Percentiles rank a stretch among this genome's conserved stretches.
Evolutionary conservation across 163 green algal genomes (phyloP).

Genomic region (Chloromonas sp.): DNA sequence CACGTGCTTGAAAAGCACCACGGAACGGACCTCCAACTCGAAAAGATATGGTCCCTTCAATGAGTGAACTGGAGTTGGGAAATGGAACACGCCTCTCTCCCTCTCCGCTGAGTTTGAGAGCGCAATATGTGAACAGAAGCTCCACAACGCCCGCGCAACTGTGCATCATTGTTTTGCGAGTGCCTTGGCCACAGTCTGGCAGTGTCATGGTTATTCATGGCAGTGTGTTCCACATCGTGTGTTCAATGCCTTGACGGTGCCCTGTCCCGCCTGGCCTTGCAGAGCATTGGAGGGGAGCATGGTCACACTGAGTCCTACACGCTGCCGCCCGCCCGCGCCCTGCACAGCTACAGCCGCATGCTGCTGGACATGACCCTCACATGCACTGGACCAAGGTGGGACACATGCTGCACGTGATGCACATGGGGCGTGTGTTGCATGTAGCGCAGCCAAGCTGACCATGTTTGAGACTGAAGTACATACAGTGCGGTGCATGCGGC

Average conservation of each 20-base stretch:
- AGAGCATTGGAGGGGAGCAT: not conserved
- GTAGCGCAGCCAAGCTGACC: not conserved
- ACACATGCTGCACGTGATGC: not conserved
- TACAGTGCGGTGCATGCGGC: too few species aligned
- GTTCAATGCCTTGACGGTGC: not conserved
- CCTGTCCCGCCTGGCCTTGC: not conserved
- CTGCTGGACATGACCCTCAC: not conserved
- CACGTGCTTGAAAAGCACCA: not conserved
- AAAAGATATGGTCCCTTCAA: too few species aligned
- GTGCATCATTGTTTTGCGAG: too few species aligned
- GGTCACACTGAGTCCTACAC: not conserved
- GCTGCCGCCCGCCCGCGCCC: not conserved
- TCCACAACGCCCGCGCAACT: too few species aligned
- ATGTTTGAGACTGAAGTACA: not conserved
- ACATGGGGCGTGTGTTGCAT: not conserved
- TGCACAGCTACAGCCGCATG: not conserved
- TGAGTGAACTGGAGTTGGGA: too few species aligned
- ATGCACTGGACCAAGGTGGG: not conserved
- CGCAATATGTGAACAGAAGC: too few species aligned
- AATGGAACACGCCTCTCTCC: too few species aligned
- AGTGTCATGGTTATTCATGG: not conserved
- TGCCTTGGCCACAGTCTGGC: too few species aligned
- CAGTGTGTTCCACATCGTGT: not conserved
- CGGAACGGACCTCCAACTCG: not conserved
- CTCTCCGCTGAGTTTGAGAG: too few species aligned